These are phyloP conservation scores for barley (Hordeum vulgare) DNA, from an alignment of 176 grass and related monocot genomes.

Conservation along the genomic window MorexV3_pseudomolecules_assembly NC_058518.1:103501489-103501988, in stretches of 20 bases:
- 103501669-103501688: background rate
- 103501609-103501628: background rate
- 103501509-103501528: background rate
- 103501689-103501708: background rate
- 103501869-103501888: background rate
- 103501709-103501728: background rate
- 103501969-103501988: no score
- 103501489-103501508: conserved; percentile 4
- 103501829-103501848: background rate
- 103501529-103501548: background rate
- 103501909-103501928: no score
- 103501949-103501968: no score
- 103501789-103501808: background rate
- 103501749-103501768: background rate
- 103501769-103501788: background rate
- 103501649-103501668: background rate
- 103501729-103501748: background rate
- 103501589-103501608: background rate
- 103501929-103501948: no score
- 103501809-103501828: background rate
- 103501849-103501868: background rate
- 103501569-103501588: background rate
- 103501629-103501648: background rate
- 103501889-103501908: background rate
- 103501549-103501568: background rate